phyloP scores from a whole-genome alignment of 176 grass and related monocot genomes.

The Guadua angustifolia region DNA sequence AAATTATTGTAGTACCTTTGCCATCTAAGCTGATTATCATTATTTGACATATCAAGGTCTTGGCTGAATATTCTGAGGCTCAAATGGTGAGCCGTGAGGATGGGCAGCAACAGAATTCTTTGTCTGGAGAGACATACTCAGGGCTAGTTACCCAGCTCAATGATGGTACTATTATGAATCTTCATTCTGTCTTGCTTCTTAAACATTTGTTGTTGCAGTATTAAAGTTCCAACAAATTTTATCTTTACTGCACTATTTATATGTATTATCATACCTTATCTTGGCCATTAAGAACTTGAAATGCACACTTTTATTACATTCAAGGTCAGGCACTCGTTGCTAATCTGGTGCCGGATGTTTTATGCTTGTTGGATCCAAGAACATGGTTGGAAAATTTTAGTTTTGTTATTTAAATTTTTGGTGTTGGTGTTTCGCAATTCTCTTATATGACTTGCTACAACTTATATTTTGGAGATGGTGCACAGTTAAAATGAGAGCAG shows the following conservation, averaged over 20 bases:
- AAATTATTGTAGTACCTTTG: constrained; percentile 4
- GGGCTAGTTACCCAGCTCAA: constrained; percentile 71
- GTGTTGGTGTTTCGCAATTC: neutral
- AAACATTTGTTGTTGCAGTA: constrained; percentile 22
- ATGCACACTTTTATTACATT: neutral
- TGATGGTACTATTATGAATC: constrained; percentile 68
- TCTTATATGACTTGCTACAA: constrained; percentile 1
- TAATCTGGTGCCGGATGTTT: neutral
- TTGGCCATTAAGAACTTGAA: constrained; percentile 20
- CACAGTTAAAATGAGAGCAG: constrained; percentile 3
- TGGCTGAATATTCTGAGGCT: constrained; percentile 77
- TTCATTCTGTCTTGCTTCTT: neutral
- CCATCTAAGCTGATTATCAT: constrained; percentile 41
- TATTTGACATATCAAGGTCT: constrained; percentile 57
- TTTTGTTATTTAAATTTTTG: constrained; percentile 27
- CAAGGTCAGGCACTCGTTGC: neutral
- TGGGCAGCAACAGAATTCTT: constrained; percentile 54
- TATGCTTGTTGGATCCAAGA: constrained; percentile 17
- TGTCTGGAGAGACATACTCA: constrained; percentile 62
- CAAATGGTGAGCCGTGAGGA: constrained; percentile 40
- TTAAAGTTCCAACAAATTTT: constrained; percentile 10
- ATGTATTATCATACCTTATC: neutral
- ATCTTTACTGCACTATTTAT: neutral
- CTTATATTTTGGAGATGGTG: constrained; percentile 2
- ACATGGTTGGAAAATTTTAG: neutral